Evolutionary conservation across 176 grass and related monocot species (phyloP).

Genomic region (Oryza punctata): DNA sequence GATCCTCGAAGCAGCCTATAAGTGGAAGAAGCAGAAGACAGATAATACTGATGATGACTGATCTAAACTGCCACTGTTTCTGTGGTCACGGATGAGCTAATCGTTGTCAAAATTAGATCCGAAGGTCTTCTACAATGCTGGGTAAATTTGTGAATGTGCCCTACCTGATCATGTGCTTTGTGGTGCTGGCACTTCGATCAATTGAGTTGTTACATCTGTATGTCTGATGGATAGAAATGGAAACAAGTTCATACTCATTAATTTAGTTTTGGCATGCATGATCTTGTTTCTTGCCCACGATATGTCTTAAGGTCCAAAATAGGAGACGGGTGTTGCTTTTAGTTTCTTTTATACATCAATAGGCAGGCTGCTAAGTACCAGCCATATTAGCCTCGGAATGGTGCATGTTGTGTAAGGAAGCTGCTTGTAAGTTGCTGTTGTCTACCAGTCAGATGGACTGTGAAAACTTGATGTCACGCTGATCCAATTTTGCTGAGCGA

Average conservation of each 20-base stretch:
- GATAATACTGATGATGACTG: constrained; percentile 58
- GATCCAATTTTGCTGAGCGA: no score
- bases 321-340: neutral
- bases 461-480: no score
- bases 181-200: neutral
- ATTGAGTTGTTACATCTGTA: neutral
- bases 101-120: neutral
- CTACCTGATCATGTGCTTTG: neutral
- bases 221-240: neutral
- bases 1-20: constrained; percentile 84
- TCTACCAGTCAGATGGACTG: no score
- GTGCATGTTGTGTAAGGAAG: neutral
- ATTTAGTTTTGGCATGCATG: neutral
- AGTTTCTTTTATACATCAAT: neutral
- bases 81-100: neutral
- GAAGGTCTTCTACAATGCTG: neutral
- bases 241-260: no score
- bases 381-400: neutral
- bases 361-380: neutral
- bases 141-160: neutral
- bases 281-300: neutral
- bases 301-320: neutral
- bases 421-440: no score
- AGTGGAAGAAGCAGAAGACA: constrained; percentile 85
- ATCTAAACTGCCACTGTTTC: constrained; percentile 19